Conservation (phyloP, 1,139 yeast species). For the Protomyces macrosporus region DNA sequence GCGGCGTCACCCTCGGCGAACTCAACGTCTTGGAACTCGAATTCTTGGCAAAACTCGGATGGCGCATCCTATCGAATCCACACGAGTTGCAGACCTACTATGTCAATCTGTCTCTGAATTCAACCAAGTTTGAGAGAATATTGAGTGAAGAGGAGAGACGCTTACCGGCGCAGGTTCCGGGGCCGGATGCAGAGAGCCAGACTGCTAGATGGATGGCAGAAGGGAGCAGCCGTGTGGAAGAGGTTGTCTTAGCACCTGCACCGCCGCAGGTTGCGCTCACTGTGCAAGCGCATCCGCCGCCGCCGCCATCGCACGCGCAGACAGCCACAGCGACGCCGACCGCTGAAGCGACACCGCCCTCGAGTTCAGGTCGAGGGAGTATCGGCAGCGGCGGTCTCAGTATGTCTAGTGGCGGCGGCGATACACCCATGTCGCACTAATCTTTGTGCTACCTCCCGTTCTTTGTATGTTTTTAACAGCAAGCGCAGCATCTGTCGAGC, state of each 20-base stretch:
- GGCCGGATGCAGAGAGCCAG: not conserved
- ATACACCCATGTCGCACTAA: not conserved
- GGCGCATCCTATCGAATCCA: slow-evolving; percentile 58
- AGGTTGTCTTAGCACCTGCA: not conserved
- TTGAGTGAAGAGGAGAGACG: not conserved
- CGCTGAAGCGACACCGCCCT: not conserved
- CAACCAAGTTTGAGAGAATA: slow-evolving; percentile 4
- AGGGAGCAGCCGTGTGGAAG: too few relatives aligned
- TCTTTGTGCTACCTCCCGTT: not conserved
- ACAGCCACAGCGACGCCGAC: not conserved
- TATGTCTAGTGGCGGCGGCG: not conserved
- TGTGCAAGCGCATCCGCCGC: not conserved
- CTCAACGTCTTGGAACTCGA: slow-evolving; percentile 83
- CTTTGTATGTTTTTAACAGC: not conserved
- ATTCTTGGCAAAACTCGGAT: slow-evolving; percentile 72
- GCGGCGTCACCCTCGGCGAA: slow-evolving; percentile 84
- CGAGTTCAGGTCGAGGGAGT: not conserved
- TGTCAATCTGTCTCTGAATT: slow-evolving; percentile 17
- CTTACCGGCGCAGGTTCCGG: not conserved
- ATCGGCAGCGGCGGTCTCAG: not conserved
- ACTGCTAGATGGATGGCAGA: too few relatives aligned
- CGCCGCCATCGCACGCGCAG: not conserved
- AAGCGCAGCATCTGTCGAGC: not conserved
- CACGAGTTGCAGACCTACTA: slow-evolving; percentile 42
- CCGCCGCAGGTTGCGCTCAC: not conserved